Conservation (phyloP, 1,139 yeast genomes). For the Pichia sp. region DNA sequence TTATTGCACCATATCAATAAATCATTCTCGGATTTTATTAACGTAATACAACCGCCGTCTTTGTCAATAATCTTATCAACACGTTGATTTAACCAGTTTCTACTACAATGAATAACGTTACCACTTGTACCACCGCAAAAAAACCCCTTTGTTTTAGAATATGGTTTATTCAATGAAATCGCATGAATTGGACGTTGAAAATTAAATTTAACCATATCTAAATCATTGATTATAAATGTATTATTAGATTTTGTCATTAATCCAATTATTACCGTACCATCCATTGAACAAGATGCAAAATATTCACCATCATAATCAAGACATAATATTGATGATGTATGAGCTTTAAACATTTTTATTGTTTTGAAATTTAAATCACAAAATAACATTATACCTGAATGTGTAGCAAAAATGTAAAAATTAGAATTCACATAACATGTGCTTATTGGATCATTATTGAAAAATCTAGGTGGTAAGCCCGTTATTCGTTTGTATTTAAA, state of each 20-base stretch:
- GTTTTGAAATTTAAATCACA: constrained; percentile 51
- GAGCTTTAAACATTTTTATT: constrained; percentile 72
- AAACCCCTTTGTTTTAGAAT: constrained; percentile 53
- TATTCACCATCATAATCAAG: constrained; percentile 64
- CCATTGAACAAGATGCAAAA: constrained; percentile 86
- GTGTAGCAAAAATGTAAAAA: constrained; percentile 77
- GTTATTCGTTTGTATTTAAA: constrained; percentile 66
- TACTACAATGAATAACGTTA: constrained; percentile 62
- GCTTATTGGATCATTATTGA: constrained; percentile 71
- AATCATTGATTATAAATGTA: constrained; percentile 1
- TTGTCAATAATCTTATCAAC: constrained; percentile 58
- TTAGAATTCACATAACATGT: constrained; percentile 53
- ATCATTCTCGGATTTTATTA: constrained; percentile 56
- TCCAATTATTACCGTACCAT: constrained; percentile 85
- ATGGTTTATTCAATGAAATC: constrained; percentile 72
- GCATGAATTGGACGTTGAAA: constrained; percentile 86
- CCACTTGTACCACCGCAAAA: constrained; percentile 92
- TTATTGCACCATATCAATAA: constrained; percentile 82
- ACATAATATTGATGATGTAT: constrained; percentile 75
- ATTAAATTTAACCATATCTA: constrained; percentile 51
- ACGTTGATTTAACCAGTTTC: constrained; percentile 83
- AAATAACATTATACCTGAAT: constrained; percentile 74
- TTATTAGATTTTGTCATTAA: constrained; percentile 48
- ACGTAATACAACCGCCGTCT: constrained; percentile 67
- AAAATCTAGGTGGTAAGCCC: constrained; percentile 60